These are phyloP conservation scores for Allomyces arbusculus DNA, from an alignment of 192 early-diverging fungal genomes.

Conservation along the genomic window DNA sequence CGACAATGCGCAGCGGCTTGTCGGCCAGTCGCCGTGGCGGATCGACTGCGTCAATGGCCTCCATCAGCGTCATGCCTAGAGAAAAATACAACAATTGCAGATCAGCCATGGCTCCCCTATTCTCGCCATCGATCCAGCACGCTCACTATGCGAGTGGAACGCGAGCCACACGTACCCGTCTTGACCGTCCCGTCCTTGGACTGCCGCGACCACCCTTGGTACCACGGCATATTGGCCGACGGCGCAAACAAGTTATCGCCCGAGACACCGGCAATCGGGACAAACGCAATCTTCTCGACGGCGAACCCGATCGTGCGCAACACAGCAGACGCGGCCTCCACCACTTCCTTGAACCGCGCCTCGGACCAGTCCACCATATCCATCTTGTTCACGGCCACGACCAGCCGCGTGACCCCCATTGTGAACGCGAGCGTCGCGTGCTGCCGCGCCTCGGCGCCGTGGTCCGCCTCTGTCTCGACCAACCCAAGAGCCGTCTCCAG, in stretches of 20 bases:
- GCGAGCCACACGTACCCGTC: too few species aligned
- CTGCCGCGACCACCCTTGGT: neutral
- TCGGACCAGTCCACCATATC: constrained; percentile 89
- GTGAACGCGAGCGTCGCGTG: constrained; percentile 95
- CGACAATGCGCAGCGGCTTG: constrained; percentile 89
- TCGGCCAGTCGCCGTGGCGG: constrained; percentile 73
- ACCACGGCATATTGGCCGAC: constrained; percentile 51
- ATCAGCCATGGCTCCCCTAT: too few species aligned
- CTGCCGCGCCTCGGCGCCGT: constrained; percentile 97
- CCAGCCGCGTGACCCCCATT: constrained; percentile 94
- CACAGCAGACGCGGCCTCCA: constrained; percentile 84
- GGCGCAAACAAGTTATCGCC: constrained; percentile 96
- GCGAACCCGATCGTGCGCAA: constrained; percentile 96
- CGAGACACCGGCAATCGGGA: constrained; percentile 94
- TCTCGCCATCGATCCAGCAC: too few species aligned
- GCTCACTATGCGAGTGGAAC: too few species aligned
- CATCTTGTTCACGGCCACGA: constrained; percentile 99
- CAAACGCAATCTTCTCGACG: constrained; percentile 77
- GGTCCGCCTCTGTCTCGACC: constrained; percentile 39
- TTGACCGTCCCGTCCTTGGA: neutral
- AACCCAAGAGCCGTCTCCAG: neutral
- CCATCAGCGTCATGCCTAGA: constrained; percentile 61
- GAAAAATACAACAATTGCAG: too few species aligned
- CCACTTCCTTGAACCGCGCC: constrained; percentile 85
- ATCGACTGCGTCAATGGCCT: constrained; percentile 90